phyloP scores from a whole-genome alignment of 305 asterid genomes.

The Withania somnifera region DNA sequence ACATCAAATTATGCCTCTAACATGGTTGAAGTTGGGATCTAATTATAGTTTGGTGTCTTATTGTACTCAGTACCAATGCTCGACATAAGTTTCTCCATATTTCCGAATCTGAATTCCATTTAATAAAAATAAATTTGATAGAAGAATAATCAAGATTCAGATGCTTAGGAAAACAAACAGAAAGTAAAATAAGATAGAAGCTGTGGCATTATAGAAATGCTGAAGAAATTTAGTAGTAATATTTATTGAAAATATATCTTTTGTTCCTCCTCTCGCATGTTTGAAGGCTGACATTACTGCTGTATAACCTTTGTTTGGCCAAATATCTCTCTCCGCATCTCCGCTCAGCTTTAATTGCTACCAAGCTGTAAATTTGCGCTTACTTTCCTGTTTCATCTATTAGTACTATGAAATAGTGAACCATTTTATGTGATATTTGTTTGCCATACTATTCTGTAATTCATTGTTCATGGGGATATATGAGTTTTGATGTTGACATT shows the following conservation, averaged over 20 bases:
- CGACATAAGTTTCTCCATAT: neutral
- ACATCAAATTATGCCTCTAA: neutral
- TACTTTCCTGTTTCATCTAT: neutral
- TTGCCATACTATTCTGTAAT: neutral
- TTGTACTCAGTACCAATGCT: neutral
- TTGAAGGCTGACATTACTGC: neutral
- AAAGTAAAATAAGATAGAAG: neutral
- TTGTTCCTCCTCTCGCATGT: neutral
- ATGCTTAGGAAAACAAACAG: neutral
- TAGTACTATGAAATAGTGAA: neutral
- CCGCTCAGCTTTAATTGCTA: neutral
- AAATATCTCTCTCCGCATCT: neutral
- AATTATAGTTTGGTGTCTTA: neutral
- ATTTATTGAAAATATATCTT: neutral
- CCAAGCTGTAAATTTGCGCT: neutral
- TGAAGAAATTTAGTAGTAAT: neutral
- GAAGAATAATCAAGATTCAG: neutral
- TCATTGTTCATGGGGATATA: neutral
- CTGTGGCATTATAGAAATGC: neutral
- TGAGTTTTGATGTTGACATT: neutral
- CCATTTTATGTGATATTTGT: neutral
- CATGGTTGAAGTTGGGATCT: neutral
- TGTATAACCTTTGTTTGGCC: neutral
- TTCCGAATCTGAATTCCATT: neutral
- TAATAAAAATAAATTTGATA: neutral